Base-by-base conservation (phyloP, 495 filamentous ascomycete species). In the Pyronema omphalodes region DNA sequence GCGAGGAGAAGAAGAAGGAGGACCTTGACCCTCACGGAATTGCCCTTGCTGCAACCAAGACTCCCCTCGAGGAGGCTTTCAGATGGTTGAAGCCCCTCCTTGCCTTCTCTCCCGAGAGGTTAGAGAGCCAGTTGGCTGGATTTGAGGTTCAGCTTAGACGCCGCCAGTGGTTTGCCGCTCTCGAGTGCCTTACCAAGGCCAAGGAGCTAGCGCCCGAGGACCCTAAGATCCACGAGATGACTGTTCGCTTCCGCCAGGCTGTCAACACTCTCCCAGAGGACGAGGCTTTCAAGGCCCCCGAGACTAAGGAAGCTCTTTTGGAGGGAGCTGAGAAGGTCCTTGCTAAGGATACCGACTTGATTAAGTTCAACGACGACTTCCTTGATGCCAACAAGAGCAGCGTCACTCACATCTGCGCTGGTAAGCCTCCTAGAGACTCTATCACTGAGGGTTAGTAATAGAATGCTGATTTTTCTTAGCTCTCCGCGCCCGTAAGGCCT, bases 81-180 rank as follows among this genome's bases (percentile, higher is more conserved):
- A 95, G 93, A 67, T 95, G 89, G 67, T 65, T 99, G 52, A 71
- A 67, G 7, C 84, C 83, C 0, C 64, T 96, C 44, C 74, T 96
- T 48, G 81, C 94, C 64, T 79, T 80, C 64, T 84, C 75, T 63
- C 79, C 86, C n/a, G 79, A 83, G 69, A 83, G 80, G 61, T 77
- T 94, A 39, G 79, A 89, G 54, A 36, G 40, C 52, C 91, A 99
- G 68, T 73, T 79, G 55, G 77, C 82, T 37, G 91, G 86, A 0
- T 95, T 94, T 57, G 88, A 96, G 70, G 85, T 99, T 18, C 84
- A 82, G 62, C 70, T 91, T 12, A 72, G 89, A 66, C 74, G 76
- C 66, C 76, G 82, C 85, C 76, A 74, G 78, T 79, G 39, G 51
- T 70, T 88, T 9, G 78, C 89, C 48, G 91, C 93, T 7, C 70